Evolutionary conservation across 768 basidiomycete species (phyloP), one percentile per base, ranked within the genome.

Genomic region (Boletus vinaceobasis): DNA sequence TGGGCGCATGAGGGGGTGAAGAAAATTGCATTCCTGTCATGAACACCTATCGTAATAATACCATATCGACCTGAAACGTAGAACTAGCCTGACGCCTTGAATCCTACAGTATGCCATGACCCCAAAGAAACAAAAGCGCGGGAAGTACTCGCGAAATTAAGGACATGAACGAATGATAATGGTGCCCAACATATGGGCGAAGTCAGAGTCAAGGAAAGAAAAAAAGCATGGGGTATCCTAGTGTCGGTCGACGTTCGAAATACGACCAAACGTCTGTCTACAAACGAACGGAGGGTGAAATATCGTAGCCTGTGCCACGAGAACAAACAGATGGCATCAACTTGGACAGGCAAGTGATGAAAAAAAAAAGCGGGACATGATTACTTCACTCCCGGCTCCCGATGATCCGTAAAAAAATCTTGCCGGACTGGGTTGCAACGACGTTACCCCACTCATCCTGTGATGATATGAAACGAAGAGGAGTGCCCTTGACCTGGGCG

Each of bases 401-500:
- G 8, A 71, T 71, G 52, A 89, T 73, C 45, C 81, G 79, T 23
- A 90, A 73, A 0, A 79, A 72, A 19, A 89, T 73, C 66, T 87
- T 89, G 53, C 67, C 69, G 4, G 76, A 71, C 52, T 76, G 70
- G 29, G 72, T 66, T 10, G 75, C 64, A 31, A 77, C 69, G 7
- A 80, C 75, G 10, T 74, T 70, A 54, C 79, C 74, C 88, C 88
- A 89, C 44, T 87, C 82, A n/a, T 70, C 72, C 56, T 86, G 79
- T 13, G 76, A 77, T 9, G 75, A 68, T 42, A 88, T 74, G 56
- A 79, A 76, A 50, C 77, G 73, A 64, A 81, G 66, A 39, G 70
- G 48, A 11, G 66, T 37, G 5, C 58, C 44, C 50, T 59, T 61
- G 45, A 40, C 1, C n/a, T 7, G 42, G 10, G 36, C 10, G 15